phyloP scores from a whole-genome alignment of 176 grass and related monocot genomes.

The Elymus sibiricus region DNA sequence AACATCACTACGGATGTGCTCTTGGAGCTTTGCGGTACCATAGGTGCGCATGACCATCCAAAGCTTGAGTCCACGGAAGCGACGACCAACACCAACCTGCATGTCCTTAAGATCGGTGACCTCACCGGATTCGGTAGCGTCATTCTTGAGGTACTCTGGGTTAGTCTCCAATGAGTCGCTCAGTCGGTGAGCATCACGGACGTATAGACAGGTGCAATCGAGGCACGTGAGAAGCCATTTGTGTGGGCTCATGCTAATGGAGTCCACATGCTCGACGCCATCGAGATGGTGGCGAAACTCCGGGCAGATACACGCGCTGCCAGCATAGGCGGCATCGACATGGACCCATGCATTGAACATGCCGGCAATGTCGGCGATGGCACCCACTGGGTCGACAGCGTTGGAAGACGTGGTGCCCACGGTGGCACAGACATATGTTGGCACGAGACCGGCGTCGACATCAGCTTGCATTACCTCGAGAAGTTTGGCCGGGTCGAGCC shows the following conservation, averaged over 20 bases:
- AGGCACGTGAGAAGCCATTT: background rate
- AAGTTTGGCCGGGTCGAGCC: too few species aligned
- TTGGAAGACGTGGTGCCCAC: too few species aligned
- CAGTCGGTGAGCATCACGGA: background rate
- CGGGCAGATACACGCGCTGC: too few species aligned
- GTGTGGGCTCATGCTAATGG: slow-evolving; percentile 11
- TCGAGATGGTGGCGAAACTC: too few species aligned
- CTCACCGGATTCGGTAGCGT: background rate
- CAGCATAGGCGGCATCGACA: too few species aligned
- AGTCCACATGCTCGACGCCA: too few species aligned
- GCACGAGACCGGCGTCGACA: too few species aligned
- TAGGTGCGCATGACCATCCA: slow-evolving; percentile 14
- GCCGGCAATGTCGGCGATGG: too few species aligned
- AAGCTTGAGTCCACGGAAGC: slow-evolving; percentile 11
- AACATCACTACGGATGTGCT: background rate
- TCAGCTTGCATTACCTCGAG: too few species aligned
- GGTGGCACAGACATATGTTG: too few species aligned
- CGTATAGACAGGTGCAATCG: background rate
- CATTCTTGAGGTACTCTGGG: slow-evolving; percentile 1
- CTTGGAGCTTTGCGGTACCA: background rate
- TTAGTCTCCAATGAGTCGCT: background rate
- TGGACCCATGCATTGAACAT: too few species aligned
- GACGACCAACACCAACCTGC: background rate
- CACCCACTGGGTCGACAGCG: too few species aligned
- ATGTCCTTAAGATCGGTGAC: background rate